These are phyloP conservation scores for Pseudozyma flocculosa DNA, from an alignment of 1,284 basidiomycete genomes.

Conservation along the genomic window DNA sequence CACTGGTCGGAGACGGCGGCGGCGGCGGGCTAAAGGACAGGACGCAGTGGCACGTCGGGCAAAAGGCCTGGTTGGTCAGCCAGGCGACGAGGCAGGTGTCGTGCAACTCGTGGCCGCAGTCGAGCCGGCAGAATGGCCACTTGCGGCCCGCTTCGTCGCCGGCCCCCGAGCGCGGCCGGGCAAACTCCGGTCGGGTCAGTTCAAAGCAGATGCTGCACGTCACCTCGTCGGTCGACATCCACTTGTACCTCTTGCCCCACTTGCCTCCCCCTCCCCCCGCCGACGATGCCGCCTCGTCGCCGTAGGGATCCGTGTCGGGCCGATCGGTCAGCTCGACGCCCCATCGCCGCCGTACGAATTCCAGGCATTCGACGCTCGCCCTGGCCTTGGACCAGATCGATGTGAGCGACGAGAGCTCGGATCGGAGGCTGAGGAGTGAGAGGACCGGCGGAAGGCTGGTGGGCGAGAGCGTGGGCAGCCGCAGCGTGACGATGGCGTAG, in stretches of 20 bases:
- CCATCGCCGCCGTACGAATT: conserved; percentile 40
- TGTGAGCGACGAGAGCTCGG: conserved; percentile 26
- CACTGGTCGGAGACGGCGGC: too few relatives aligned
- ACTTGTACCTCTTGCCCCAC: conserved; percentile 25
- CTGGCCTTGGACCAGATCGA: conserved; percentile 31
- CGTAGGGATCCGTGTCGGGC: background rate
- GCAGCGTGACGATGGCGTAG: conserved; percentile 32
- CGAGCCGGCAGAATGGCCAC: conserved; percentile 27
- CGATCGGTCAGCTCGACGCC: conserved; percentile 16
- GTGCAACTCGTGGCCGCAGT: conserved; percentile 43
- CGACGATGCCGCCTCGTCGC: background rate
- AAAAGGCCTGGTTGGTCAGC: conserved; percentile 40
- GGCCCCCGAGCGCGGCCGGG: background rate
- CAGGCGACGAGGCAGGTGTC: conserved; percentile 38
- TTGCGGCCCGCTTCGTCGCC: background rate
- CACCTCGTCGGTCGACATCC: conserved; percentile 33
- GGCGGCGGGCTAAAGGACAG: conserved; percentile 24
- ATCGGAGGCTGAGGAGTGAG: conserved; percentile 31
- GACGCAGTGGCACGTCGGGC: conserved; percentile 39
- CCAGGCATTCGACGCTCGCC: conserved; percentile 36
- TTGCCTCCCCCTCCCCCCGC: conserved; percentile 13
- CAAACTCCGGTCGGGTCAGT: conserved; percentile 8
- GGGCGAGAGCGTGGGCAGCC: conserved; percentile 38
- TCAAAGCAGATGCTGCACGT: conserved; percentile 45
- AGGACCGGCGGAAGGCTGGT: conserved; percentile 38